Evolutionary conservation across 345 rosid genomes (phyloP).

Genomic region (Raphanus sativus): DNA sequence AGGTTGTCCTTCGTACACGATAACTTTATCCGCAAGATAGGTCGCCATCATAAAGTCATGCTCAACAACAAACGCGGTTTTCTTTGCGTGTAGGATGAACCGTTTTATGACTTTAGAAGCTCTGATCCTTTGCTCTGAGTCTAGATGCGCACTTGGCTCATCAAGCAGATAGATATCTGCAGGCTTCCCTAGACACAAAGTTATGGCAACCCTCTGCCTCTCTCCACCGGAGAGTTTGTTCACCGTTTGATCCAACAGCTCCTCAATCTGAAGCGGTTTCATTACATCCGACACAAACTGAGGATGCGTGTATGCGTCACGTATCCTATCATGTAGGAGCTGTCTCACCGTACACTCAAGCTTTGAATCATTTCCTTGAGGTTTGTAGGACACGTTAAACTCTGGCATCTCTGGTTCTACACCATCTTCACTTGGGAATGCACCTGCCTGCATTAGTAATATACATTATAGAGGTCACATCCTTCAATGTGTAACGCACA

Average conservation of each 20-base stretch:
- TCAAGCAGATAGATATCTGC: background rate
- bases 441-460: background rate
- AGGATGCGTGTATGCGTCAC: background rate
- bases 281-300: background rate
- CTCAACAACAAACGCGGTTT: background rate
- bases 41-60: background rate
- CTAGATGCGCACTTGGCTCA: background rate
- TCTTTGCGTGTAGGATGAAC: background rate
- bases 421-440: background rate
- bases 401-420: background rate
- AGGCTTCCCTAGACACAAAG: background rate
- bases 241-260: background rate
- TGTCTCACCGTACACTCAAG: background rate
- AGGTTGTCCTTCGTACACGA: background rate
- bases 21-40: background rate
- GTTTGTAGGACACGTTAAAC: background rate
- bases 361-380: background rate
- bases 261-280: background rate
- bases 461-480: background rate
- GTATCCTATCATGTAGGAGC: background rate
- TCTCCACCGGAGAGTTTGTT: background rate
- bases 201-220: background rate
- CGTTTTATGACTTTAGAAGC: background rate
- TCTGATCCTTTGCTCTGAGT: background rate
- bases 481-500: background rate